These are phyloP conservation scores for Coniosporium apollinis DNA, from an alignment of 495 filamentous ascomycete species.

Conservation along the genomic window DNA sequence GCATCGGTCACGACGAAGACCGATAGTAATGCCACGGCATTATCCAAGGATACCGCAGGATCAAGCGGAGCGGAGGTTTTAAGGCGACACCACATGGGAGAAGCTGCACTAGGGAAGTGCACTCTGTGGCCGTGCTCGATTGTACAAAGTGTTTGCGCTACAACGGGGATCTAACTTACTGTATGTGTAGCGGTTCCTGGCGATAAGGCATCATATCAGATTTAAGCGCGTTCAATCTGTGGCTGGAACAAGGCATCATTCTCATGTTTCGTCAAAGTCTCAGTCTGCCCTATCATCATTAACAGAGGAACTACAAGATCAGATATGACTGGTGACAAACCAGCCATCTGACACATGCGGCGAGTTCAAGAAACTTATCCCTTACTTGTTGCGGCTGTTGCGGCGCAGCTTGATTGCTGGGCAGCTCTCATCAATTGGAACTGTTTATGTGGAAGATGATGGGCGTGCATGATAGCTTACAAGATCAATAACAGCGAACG, in stretches of 20 bases:
- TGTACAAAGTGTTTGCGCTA: background rate
- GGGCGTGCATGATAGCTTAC: too few species aligned
- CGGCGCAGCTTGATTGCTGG: background rate
- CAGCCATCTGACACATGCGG: background rate
- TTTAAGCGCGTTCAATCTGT: background rate
- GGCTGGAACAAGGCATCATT: too few species aligned
- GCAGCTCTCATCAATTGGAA: too few species aligned
- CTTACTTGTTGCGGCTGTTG: background rate
- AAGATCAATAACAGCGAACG: too few species aligned
- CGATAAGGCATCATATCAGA: background rate
- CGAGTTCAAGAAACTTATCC: background rate
- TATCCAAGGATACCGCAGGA: constrained; percentile 7
- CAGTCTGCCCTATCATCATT: background rate
- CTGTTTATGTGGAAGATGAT: too few species aligned
- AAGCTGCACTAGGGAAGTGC: background rate
- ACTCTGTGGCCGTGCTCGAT: background rate
- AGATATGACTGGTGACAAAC: background rate
- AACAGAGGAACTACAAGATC: background rate
- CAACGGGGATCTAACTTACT: background rate
- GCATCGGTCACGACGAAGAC: constrained; percentile 28
- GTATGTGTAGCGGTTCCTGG: background rate
- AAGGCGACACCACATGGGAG: background rate
- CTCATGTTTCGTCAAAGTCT: too few species aligned
- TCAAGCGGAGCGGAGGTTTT: background rate
- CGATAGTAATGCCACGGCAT: constrained; percentile 43